These are phyloP conservation scores for Funneliformis geosporum DNA, from an alignment of 192 early-diverging fungal genomes.

Conservation along the genomic window DNA sequence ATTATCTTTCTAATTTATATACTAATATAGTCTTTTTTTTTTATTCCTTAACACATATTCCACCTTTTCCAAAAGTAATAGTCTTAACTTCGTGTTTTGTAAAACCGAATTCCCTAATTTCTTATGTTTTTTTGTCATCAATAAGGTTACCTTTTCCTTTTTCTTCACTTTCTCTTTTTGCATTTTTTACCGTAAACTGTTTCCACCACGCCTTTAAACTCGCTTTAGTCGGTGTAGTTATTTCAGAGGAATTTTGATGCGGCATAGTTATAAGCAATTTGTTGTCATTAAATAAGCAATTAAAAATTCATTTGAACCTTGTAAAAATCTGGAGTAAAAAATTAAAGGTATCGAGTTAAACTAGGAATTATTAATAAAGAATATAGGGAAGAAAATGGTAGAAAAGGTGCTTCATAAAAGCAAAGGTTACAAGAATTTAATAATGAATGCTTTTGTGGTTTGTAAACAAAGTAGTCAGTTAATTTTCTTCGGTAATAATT, in stretches of 20 bases:
- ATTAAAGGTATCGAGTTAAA: no score
- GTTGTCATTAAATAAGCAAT: neutral
- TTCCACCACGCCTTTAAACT: conserved; percentile 32
- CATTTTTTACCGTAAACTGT: conserved; percentile 30
- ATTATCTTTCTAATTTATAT: neutral
- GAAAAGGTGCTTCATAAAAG: no score
- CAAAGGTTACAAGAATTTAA: no score
- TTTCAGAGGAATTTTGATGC: conserved; percentile 2
- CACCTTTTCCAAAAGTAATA: neutral
- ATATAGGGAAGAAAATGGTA: no score
- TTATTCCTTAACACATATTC: neutral
- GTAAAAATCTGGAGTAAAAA: no score
- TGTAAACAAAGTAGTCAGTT: no score
- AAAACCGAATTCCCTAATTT: neutral
- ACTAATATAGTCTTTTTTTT: neutral
- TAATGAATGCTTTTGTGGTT: no score
- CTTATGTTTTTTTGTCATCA: neutral
- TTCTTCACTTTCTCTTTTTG: neutral
- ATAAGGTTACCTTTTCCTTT: conserved; percentile 27
- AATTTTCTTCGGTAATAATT: no score
- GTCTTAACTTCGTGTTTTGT: neutral
- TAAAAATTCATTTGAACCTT: no score
- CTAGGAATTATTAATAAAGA: no score
- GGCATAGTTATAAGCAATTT: neutral
- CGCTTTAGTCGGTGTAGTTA: neutral